Conservation (phyloP, 805 yeast species). For the Lachancea fermentati region DNA sequence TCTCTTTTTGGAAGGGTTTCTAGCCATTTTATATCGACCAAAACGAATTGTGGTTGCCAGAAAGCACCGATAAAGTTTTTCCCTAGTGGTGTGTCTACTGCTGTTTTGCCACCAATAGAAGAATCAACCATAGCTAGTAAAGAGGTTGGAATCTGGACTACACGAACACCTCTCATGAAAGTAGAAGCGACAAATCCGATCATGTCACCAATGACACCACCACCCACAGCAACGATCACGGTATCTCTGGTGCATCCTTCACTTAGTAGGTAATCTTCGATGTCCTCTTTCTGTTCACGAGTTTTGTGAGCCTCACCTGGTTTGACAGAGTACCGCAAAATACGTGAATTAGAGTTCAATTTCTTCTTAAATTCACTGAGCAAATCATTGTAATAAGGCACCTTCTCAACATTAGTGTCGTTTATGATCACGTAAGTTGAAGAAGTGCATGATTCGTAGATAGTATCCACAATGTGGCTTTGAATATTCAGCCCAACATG, state of each 20-base stretch:
- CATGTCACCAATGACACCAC: slow-evolving; percentile 99
- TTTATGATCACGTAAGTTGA: slow-evolving; percentile 91
- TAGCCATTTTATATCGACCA: slow-evolving; percentile 82
- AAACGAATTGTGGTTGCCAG: slow-evolving; percentile 89
- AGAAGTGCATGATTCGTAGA: slow-evolving; percentile 57
- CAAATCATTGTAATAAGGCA: slow-evolving; percentile 54
- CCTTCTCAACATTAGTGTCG: slow-evolving; percentile 69
- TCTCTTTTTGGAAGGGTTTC: slow-evolving; percentile 88
- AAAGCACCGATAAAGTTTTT: slow-evolving; percentile 95
- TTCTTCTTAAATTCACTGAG: slow-evolving; percentile 37
- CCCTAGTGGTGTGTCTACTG: slow-evolving; percentile 93
- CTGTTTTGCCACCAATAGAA: slow-evolving; percentile 97
- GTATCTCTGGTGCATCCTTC: slow-evolving; percentile 96
- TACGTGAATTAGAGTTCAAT: slow-evolving; percentile 52
- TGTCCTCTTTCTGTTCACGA: slow-evolving; percentile 82
- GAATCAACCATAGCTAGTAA: slow-evolving; percentile 96
- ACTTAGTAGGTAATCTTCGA: slow-evolving; percentile 79
- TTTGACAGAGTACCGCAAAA: slow-evolving; percentile 67
- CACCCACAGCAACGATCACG: slow-evolving; percentile 90
- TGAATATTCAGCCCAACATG: slow-evolving; percentile 85
- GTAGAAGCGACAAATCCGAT: slow-evolving; percentile 99
- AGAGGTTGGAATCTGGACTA: slow-evolving; percentile 91
- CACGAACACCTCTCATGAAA: slow-evolving; percentile 95
- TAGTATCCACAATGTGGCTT: slow-evolving; percentile 64
- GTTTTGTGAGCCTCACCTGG: slow-evolving; percentile 94